These are phyloP conservation scores for Aurantiochytrium sp. DNA, from an alignment of 108 stramenopile genomes.

Conservation along the genomic window DNA sequence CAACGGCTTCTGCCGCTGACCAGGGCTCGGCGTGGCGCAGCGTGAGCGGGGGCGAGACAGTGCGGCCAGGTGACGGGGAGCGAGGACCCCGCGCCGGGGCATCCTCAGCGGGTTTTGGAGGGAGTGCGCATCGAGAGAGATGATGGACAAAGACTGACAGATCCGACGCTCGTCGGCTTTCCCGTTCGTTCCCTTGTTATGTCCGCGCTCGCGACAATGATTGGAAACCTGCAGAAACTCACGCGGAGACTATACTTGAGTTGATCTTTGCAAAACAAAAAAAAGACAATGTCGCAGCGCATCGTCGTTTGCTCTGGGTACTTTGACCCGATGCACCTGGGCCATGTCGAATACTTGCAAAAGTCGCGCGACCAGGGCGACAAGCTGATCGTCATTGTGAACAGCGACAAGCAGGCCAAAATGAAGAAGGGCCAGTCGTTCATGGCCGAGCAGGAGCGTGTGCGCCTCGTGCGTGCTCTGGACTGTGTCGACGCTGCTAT, in stretches of 20 bases:
- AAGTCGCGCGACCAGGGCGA: conserved; percentile 1
- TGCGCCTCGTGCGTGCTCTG: background rate
- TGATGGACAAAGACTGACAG: too few relatives aligned
- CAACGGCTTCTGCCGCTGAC: too few relatives aligned
- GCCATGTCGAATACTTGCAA: background rate
- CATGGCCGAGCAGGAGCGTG: background rate
- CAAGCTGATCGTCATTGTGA: conserved; percentile 10
- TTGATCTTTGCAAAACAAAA: background rate
- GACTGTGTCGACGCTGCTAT: conserved; percentile 9
- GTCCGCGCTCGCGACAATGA: too few relatives aligned
- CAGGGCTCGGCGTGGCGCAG: too few relatives aligned
- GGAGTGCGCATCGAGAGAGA: too few relatives aligned
- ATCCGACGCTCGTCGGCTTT: too few relatives aligned
- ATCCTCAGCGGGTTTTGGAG: too few relatives aligned
- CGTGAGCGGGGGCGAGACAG: too few relatives aligned
- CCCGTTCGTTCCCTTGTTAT: too few relatives aligned
- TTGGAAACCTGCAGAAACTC: too few relatives aligned
- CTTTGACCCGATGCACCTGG: conserved; percentile 17
- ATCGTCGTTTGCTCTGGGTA: conserved; percentile 2
- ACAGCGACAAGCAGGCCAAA: background rate
- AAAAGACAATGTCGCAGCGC: background rate
- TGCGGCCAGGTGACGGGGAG: too few relatives aligned
- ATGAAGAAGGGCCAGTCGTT: conserved; percentile 16
- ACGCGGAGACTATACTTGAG: background rate
- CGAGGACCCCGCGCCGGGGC: too few relatives aligned